A percentile compares a stretch with the other conserved stretches of the same genome.
These are phyloP conservation scores for Thymus mandschuricus DNA, from an alignment of 257 asterid genomes.

Conservation along the genomic window DNA sequence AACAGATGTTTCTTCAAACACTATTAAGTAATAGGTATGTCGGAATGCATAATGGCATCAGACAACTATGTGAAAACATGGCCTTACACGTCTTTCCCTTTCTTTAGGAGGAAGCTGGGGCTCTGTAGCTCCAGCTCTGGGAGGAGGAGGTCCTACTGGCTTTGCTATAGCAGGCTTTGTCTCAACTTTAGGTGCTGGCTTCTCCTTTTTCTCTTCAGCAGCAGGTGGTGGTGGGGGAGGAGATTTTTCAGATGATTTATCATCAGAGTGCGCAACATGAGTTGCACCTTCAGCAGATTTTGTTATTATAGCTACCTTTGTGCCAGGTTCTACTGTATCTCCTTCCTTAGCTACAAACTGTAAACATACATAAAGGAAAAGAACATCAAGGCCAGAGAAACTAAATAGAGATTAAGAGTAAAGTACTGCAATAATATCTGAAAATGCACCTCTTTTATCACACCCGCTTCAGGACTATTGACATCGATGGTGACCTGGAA, in stretches of 20 bases:
- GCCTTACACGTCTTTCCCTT: constrained; percentile 88
- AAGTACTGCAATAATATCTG: constrained; percentile 7
- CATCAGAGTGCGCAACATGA: constrained; percentile 87
- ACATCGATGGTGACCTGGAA: constrained; percentile 96
- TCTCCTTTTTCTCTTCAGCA: constrained; percentile 63
- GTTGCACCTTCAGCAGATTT: constrained; percentile 84
- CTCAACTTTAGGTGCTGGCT: constrained; percentile 59
- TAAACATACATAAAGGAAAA: constrained; percentile 12
- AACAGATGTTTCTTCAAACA: constrained; percentile 23
- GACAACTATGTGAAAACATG: neutral
- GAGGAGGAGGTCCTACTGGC: constrained; percentile 55
- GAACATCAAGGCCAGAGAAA: constrained; percentile 24
- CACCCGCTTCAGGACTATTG: constrained; percentile 97
- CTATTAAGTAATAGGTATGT: neutral
- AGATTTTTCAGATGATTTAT: constrained; percentile 66
- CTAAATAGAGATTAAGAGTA: constrained; percentile 3
- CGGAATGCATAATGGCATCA: neutral
- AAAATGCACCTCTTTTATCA: constrained; percentile 75
- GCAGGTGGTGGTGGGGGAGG: constrained; percentile 55
- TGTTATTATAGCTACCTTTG: constrained; percentile 85
- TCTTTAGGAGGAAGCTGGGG: constrained; percentile 97
- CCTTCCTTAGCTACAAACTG: constrained; percentile 94
- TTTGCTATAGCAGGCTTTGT: constrained; percentile 53
- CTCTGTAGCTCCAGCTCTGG: constrained; percentile 71
- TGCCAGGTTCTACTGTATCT: constrained; percentile 94